These are phyloP conservation scores for Marasmius oreades DNA, from an alignment of 1,284 basidiomycete genomes.

Conservation along the genomic window DNA sequence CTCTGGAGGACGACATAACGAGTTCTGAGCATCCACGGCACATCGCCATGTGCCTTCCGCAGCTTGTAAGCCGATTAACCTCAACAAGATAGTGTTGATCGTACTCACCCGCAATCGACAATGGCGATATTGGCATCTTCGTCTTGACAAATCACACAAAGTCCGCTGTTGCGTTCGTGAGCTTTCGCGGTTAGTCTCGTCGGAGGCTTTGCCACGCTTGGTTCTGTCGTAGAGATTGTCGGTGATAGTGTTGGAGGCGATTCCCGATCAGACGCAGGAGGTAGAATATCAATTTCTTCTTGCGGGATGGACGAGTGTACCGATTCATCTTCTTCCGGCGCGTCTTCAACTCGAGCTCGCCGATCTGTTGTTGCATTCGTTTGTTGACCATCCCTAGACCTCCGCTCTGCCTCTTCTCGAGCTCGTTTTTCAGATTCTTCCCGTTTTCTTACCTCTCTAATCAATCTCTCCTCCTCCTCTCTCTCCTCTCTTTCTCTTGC, in stretches of 20 bases:
- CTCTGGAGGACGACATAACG: slow-evolving; percentile 74
- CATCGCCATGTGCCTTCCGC: slow-evolving; percentile 71
- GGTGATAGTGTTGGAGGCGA: slow-evolving; percentile 14
- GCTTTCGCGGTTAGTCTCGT: slow-evolving; percentile 23
- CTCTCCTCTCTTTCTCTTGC: slow-evolving; percentile 35
- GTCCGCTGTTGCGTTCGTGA: slow-evolving; percentile 46
- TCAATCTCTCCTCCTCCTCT: slow-evolving; percentile 33
- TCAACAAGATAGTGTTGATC: background rate
- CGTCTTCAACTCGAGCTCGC: background rate
- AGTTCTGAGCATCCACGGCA: slow-evolving; percentile 82
- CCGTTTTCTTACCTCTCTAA: slow-evolving; percentile 23
- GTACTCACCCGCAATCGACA: slow-evolving; percentile 84
- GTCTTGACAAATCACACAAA: slow-evolving; percentile 89
- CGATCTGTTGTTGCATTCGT: slow-evolving; percentile 1
- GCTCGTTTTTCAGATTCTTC: slow-evolving; percentile 6
- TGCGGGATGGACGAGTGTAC: background rate
- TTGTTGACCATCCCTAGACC: slow-evolving; percentile 11
- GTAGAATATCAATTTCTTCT: background rate
- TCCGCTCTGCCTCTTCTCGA: slow-evolving; percentile 13
- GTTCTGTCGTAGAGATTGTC: slow-evolving; percentile 20
- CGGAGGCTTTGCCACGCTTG: background rate
- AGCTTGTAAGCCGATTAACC: slow-evolving; percentile 7
- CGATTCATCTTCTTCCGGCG: slow-evolving; percentile 14
- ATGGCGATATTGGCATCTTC: slow-evolving; percentile 89
- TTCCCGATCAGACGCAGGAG: background rate